Percentiles rank a stretch among this genome's conserved stretches.
These are phyloP conservation scores for Imleria badia DNA, from an alignment of 768 basidiomycete species.

Conservation along the genomic window DNA sequence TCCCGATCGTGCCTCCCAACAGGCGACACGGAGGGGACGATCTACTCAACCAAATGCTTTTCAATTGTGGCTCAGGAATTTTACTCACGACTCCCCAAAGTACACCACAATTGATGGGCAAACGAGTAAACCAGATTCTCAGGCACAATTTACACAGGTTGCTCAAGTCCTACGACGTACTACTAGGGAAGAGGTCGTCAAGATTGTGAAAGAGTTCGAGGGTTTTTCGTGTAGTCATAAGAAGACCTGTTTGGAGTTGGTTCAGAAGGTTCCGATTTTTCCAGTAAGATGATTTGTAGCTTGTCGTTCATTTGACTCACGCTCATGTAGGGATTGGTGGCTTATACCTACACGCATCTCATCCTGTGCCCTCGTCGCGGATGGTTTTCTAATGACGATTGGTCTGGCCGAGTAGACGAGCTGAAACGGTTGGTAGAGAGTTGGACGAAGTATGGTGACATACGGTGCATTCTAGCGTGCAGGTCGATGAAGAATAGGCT, in stretches of 20 bases:
- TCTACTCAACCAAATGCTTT: constrained; percentile 12
- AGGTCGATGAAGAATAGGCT: constrained; percentile 10
- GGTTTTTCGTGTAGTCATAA: constrained; percentile 5
- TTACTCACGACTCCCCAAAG: not conserved
- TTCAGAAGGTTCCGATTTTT: constrained; percentile 20
- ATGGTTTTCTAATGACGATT: constrained; percentile 9
- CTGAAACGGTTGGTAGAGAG: constrained; percentile 8
- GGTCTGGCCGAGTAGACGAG: constrained; percentile 3
- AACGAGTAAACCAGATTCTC: not conserved
- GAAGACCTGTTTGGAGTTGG: constrained; percentile 13
- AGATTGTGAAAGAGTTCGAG: constrained; percentile 19
- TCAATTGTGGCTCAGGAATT: constrained; percentile 9
- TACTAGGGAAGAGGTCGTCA: constrained; percentile 13
- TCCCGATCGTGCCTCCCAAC: not conserved
- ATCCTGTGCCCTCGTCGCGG: constrained; percentile 12
- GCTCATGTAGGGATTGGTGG: constrained; percentile 23
- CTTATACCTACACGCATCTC: constrained; percentile 30
- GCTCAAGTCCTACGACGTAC: constrained; percentile 14
- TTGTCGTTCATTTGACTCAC: constrained; percentile 7
- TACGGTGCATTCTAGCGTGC: constrained; percentile 14
- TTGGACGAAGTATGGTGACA: constrained; percentile 6
- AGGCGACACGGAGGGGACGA: not conserved
- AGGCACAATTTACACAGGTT: not conserved
- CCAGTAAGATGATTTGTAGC: constrained; percentile 17
- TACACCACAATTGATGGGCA: constrained; percentile 25